Percentiles rank a stretch among this genome's conserved stretches.
These are phyloP conservation scores for Clavispora santaluciae DNA, from an alignment of 805 yeast species.

Conservation along the genomic window DNA sequence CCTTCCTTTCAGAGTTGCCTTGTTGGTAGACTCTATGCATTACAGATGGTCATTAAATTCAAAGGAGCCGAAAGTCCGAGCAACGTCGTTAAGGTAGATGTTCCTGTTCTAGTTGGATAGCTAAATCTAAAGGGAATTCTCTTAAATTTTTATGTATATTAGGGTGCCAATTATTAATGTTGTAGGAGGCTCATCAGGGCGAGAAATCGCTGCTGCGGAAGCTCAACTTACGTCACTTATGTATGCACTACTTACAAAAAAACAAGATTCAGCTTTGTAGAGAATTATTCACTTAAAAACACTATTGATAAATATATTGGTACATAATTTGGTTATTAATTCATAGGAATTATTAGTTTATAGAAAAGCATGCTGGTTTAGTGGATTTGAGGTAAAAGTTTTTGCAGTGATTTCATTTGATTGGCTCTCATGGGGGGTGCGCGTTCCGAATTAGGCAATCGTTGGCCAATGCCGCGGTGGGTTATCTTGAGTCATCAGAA, in stretches of 20 bases:
- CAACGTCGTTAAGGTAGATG: constrained; percentile 11
- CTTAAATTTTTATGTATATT: too few species aligned
- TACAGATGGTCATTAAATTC: constrained; percentile 44
- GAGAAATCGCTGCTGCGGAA: too few species aligned
- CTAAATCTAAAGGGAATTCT: too few species aligned
- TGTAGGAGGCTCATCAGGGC: too few species aligned
- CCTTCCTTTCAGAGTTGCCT: constrained; percentile 64
- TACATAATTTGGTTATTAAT: too few species aligned
- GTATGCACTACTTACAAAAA: background rate
- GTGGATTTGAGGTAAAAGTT: background rate
- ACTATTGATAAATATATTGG: background rate
- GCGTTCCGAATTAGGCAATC: constrained; percentile 16
- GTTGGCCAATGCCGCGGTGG: constrained; percentile 21
- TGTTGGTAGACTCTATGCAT: constrained; percentile 53
- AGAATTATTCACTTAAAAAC: too few species aligned
- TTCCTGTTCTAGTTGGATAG: constrained; percentile 16
- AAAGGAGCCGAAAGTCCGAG: constrained; percentile 28
- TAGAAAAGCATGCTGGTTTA: too few species aligned
- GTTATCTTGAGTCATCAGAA: constrained; percentile 17
- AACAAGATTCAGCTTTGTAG: background rate
- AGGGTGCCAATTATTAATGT: too few species aligned
- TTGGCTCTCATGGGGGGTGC: constrained; percentile 1
- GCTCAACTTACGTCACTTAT: constrained; percentile 1
- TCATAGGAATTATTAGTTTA: background rate
- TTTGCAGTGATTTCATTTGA: background rate